phyloP scores from a whole-genome alignment of 2,329 filamentous ascomycete genomes.

The Daldinia sp. region DNA sequence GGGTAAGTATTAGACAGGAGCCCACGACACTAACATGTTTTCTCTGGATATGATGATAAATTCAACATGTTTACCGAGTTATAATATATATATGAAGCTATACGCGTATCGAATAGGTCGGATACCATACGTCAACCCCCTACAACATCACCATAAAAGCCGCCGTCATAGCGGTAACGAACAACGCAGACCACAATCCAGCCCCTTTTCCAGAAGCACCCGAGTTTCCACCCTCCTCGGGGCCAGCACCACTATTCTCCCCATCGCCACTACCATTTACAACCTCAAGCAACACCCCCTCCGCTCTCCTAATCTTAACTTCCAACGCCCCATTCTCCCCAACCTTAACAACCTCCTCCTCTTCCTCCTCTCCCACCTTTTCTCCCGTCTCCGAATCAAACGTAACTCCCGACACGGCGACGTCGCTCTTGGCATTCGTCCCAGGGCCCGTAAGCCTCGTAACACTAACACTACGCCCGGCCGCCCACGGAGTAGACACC shows the following conservation, averaged over 20 bases:
- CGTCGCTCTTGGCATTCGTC: conserved; percentile 49
- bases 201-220: neutral
- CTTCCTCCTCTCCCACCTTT: conserved; percentile 33
- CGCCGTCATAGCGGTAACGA: conserved; percentile 5
- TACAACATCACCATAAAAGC: neutral
- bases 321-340: conserved; percentile 40
- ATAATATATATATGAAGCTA: neutral
- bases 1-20: neutral
- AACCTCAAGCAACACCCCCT: conserved; percentile 47
- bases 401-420: conserved; percentile 45
- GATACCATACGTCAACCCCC: neutral
- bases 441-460: conserved; percentile 46
- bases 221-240: neutral
- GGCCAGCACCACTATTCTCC: neutral
- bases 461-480: conserved; percentile 37
- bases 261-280: neutral
- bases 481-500: conserved; percentile 46
- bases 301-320: conserved; percentile 42
- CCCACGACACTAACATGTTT: neutral
- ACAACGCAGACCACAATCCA: conserved; percentile 11
- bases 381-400: conserved; percentile 45
- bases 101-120: neutral
- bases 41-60: too few species aligned
- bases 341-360: conserved; percentile 40
- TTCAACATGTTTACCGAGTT: too few species aligned